phyloP scores from a whole-genome alignment of 2,329 filamentous ascomycete species.

The Penicillium sp. region DNA sequence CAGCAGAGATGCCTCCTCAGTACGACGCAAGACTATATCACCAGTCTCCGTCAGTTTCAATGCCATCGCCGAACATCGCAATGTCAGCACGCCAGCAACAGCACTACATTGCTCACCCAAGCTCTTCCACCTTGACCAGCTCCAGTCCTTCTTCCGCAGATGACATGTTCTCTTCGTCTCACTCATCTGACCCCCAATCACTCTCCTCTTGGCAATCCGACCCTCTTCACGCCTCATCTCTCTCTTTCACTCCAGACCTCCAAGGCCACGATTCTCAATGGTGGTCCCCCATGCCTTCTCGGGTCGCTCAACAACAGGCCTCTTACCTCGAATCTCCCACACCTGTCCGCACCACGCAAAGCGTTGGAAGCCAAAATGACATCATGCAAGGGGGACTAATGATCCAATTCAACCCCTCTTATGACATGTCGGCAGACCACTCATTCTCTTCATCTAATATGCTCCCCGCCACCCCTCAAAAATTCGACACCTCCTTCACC shows the following conservation, averaged over 20 bases:
- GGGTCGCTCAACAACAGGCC: constrained; percentile 36
- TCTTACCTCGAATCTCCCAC: constrained; percentile 39
- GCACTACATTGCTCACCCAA: constrained; percentile 34
- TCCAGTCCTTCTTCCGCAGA: constrained; percentile 40
- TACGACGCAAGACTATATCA: constrained; percentile 37
- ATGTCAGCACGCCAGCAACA: constrained; percentile 34
- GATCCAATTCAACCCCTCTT: constrained; percentile 40
- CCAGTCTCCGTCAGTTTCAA: constrained; percentile 35
- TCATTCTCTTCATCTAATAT: constrained; percentile 30
- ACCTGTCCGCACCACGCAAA: constrained; percentile 36
- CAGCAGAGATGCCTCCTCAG: constrained; percentile 33
- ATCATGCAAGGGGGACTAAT: constrained; percentile 43
- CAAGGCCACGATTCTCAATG: constrained; percentile 41
- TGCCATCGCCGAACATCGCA: constrained; percentile 34
- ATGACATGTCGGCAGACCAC: constrained; percentile 36
- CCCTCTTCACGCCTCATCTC: constrained; percentile 35
- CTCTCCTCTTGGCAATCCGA: constrained; percentile 46
- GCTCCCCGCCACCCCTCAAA: constrained; percentile 23
- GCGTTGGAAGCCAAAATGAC: constrained; percentile 31
- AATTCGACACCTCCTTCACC: constrained; percentile 32
- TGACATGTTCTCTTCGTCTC: constrained; percentile 41
- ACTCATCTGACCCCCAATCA: constrained; percentile 41
- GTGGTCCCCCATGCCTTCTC: constrained; percentile 43
- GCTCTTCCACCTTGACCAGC: constrained; percentile 31
- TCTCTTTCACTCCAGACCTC: constrained; percentile 44